Evolutionary conservation across 2,329 filamentous ascomycete genomes (phyloP).

Genomic region (Colletotrichum sansevieriae): DNA sequence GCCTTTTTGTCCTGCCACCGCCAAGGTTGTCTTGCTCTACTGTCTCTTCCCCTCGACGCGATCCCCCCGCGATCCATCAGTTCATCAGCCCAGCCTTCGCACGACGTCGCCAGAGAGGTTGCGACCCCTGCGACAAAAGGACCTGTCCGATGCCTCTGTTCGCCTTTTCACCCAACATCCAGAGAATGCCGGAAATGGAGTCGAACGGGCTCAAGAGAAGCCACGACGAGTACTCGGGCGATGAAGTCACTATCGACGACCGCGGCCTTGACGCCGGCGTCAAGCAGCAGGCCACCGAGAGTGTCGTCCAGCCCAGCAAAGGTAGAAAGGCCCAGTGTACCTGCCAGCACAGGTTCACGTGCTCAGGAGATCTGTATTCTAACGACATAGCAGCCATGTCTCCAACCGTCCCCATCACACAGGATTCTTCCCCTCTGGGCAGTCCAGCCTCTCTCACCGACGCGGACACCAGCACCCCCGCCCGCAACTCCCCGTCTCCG

Average conservation of each 20-base stretch:
- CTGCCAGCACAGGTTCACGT: neutral
- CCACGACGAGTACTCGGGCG: conserved; percentile 59
- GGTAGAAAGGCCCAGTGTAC: conserved; percentile 1
- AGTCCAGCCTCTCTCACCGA: conserved; percentile 54
- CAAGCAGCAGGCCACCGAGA: conserved; percentile 36
- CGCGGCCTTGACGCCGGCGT: conserved; percentile 32
- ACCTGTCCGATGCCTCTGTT: conserved; percentile 60
- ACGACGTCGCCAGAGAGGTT: conserved; percentile 1
- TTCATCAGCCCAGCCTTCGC: neutral
- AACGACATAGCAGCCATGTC: conserved; percentile 9
- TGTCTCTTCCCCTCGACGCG: neutral
- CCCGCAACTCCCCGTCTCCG: conserved; percentile 52
- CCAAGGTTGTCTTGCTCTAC: neutral
- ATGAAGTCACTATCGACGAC: conserved; percentile 45
- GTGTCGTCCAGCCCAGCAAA: conserved; percentile 24
- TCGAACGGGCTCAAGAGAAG: conserved; percentile 58
- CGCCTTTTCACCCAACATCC: conserved; percentile 62
- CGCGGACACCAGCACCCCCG: conserved; percentile 56
- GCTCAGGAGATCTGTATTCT: neutral
- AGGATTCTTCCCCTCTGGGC: conserved; percentile 30
- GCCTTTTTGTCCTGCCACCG: no score
- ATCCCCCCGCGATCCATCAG: neutral
- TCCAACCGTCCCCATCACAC: conserved; percentile 23
- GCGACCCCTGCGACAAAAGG: conserved; percentile 22
- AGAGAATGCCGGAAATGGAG: conserved; percentile 54